phyloP scores from a whole-genome alignment of 2,329 filamentous ascomycete genomes.

The Eutypella sp. region DNA sequence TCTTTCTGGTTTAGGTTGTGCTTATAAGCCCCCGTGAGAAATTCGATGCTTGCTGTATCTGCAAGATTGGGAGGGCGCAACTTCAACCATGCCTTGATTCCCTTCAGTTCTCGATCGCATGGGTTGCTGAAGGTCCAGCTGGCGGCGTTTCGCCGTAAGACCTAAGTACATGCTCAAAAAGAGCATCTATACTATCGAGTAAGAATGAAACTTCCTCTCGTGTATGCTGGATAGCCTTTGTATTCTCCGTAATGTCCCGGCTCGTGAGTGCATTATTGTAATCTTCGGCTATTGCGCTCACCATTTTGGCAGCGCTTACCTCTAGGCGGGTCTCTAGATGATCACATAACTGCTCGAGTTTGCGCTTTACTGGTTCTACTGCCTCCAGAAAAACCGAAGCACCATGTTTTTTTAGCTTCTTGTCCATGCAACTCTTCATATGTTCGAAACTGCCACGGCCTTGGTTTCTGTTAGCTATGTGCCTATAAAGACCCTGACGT shows the following conservation, averaged over 20 bases:
- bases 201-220: constrained; percentile 5
- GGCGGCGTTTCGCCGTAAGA: no score
- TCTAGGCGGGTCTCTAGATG: constrained; percentile 4
- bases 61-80: no score
- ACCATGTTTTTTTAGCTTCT: constrained; percentile 1
- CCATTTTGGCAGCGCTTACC: constrained; percentile 2
- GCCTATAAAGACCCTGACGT: background rate
- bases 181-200: constrained; percentile 7
- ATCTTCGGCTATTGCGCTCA: constrained; percentile 6
- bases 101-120: no score
- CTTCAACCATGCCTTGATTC: no score
- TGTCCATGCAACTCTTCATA: constrained; percentile 7
- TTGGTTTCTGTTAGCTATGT: constrained; percentile 1
- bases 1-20: no score
- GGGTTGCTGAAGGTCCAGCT: no score
- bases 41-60: no score
- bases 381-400: constrained; percentile 2
- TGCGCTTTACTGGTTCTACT: background rate
- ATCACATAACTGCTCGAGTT: constrained; percentile 3
- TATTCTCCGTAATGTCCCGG: background rate
- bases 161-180: constrained; percentile 7
- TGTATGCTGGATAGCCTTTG: constrained; percentile 3
- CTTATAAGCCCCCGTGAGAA: no score
- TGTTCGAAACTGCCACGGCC: constrained; percentile 13
- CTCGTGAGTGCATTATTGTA: constrained; percentile 8